These are phyloP conservation scores for Emergomyces orientalis DNA, from an alignment of 2,329 filamentous ascomycete genomes.

Conservation along the genomic window DNA sequence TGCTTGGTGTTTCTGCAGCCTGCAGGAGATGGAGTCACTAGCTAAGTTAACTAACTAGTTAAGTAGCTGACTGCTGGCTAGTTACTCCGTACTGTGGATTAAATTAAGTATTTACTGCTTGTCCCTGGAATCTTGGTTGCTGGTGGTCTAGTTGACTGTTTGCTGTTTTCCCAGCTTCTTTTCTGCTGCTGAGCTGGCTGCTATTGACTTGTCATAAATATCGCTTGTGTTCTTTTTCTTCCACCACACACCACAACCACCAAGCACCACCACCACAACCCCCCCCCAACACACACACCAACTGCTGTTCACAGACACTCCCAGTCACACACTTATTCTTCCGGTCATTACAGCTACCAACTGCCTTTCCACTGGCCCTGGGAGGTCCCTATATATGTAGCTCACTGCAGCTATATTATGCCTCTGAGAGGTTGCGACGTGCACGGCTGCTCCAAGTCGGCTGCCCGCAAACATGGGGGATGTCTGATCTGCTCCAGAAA, in stretches of 20 bases:
- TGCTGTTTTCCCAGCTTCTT: too few species aligned
- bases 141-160: too few species aligned
- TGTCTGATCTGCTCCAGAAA: slow-evolving; percentile 6
- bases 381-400: neutral
- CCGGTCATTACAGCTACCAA: neutral
- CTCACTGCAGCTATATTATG: slow-evolving; percentile 1
- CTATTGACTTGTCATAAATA: too few species aligned
- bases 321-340: neutral
- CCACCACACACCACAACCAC: neutral
- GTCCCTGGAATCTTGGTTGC: too few species aligned
- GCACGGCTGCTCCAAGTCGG: slow-evolving; percentile 5
- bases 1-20: too few species aligned
- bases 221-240: too few species aligned
- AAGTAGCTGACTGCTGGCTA: too few species aligned
- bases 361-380: neutral
- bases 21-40: too few species aligned
- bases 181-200: too few species aligned
- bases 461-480: slow-evolving; percentile 5
- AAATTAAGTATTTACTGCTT: too few species aligned
- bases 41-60: too few species aligned
- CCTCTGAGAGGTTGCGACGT: slow-evolving; percentile 6
- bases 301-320: neutral
- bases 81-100: too few species aligned
- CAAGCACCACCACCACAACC: neutral
- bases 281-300: neutral